These are phyloP conservation scores for Dryadomyces quercivorus DNA, from an alignment of 2,329 filamentous ascomycete genomes.

Conservation along the genomic window DNA sequence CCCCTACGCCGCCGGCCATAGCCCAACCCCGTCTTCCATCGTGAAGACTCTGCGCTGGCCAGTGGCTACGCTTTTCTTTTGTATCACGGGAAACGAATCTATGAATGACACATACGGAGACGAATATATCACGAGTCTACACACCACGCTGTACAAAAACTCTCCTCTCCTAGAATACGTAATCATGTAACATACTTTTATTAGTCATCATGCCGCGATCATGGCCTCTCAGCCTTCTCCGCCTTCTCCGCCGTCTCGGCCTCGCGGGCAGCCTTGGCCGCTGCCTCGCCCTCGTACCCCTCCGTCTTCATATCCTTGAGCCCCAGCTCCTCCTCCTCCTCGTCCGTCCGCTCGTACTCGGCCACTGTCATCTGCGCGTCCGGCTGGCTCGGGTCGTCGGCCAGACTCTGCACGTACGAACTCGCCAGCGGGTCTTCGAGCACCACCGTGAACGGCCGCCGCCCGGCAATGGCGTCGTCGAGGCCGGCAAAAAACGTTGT, in stretches of 20 bases:
- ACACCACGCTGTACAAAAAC: too few species aligned
- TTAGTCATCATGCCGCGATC: not conserved
- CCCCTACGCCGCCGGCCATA: too few species aligned
- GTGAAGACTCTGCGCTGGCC: too few species aligned
- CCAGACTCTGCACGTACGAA: constrained; percentile 87
- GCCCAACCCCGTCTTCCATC: too few species aligned
- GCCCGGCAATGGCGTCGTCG: constrained; percentile 65
- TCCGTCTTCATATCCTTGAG: constrained; percentile 88
- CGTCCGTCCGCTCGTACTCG: constrained; percentile 75
- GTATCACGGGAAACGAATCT: too few species aligned
- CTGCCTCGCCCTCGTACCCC: constrained; percentile 55
- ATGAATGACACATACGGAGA: too few species aligned
- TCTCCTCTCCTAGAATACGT: too few species aligned
- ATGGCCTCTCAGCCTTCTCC: not conserved
- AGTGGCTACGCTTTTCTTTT: too few species aligned
- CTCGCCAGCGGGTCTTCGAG: constrained; percentile 81
- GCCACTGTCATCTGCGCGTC: constrained; percentile 74
- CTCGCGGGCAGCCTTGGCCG: not conserved
- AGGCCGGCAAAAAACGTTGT: constrained; percentile 67
- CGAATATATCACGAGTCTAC: too few species aligned
- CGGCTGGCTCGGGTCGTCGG: constrained; percentile 51
- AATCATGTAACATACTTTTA: too few species aligned
- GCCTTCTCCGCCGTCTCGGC: not conserved
- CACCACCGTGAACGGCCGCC: constrained; percentile 69
- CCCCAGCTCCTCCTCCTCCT: constrained; percentile 90